Evolutionary conservation across 192 early-diverging fungal genomes (phyloP).

Genomic region (Endogone sp.): DNA sequence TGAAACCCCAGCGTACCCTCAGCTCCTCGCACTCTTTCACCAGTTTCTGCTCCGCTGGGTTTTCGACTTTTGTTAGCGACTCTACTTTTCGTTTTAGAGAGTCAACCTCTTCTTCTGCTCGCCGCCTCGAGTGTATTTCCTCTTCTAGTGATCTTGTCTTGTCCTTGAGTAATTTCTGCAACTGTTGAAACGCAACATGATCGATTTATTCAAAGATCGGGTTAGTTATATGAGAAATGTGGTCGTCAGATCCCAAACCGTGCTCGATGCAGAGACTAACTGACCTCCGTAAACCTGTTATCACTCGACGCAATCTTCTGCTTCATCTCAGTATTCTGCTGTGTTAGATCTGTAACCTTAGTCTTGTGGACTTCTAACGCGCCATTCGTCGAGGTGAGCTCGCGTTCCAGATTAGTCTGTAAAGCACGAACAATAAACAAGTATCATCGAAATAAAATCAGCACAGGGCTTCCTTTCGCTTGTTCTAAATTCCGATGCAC

Average conservation of each 20-base stretch:
- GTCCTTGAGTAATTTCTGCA: slow-evolving; percentile 57
- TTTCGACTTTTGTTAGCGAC: slow-evolving; percentile 52
- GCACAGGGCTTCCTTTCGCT: no score
- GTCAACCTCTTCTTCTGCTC: slow-evolving; percentile 56
- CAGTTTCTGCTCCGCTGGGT: slow-evolving; percentile 56
- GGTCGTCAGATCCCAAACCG: no score
- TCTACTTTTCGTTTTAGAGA: slow-evolving; percentile 60
- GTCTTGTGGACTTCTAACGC: slow-evolving; percentile 35
- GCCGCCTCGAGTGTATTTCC: slow-evolving; percentile 52
- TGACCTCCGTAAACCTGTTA: slow-evolving; percentile 54
- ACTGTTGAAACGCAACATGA: slow-evolving; percentile 25
- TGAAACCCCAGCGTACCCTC: slow-evolving; percentile 15
- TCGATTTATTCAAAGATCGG: not conserved
- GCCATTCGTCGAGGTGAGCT: not conserved
- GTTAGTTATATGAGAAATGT: no score
- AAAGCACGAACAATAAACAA: no score
- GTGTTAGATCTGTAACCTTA: slow-evolving; percentile 53
- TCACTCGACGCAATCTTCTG: slow-evolving; percentile 54
- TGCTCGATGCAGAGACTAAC: no score
- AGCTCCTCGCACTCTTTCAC: slow-evolving; percentile 34
- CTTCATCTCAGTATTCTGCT: slow-evolving; percentile 55
- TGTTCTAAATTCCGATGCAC: slow-evolving; percentile 9
- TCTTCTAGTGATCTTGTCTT: slow-evolving; percentile 55
- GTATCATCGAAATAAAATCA: slow-evolving; percentile 4
- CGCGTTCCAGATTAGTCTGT: slow-evolving; percentile 7